Base-by-base conservation (phyloP, 371 early-diverging fungal species). In the Mortierella sp. region DNA sequence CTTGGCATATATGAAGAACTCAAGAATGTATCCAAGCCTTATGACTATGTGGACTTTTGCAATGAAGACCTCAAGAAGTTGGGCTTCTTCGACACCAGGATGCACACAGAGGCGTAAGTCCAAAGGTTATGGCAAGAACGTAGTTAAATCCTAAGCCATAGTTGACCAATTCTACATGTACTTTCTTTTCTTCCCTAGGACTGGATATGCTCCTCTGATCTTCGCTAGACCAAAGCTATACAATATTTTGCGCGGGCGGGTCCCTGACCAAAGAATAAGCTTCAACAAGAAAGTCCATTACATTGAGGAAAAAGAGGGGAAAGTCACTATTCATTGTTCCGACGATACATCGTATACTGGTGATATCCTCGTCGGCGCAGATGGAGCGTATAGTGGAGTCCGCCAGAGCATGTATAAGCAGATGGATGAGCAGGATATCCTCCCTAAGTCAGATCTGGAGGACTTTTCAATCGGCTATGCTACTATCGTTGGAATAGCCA, bases 361-460 rank as follows among this genome's bases (percentile, higher is more conserved):
- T 4, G 68, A 67, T 5, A 74, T 74, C 34, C 55, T 74, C 3
- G 29, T 74, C 1, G 74, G 74, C 0, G 74, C 74, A 0, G 68
- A 67, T 56, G 63, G 9, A 42, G 64, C 61, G n/a, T 53, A 56
- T 17, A 56, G 56, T 26, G 51, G 51, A 26, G 71, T 72, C 3
- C 72, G 72, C 13, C 59, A 60, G 28, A 61, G 35, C 26, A 42
- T 72, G 15, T 72, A 60, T 56, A 72, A 72, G 26, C 19, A 31
- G 0, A 28, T 72, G 61, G 66, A 54, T 5, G 59, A 70, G 15
- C 23, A 58, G 13, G 60, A 54, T 29, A 5, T 59, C 3, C 22
- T 72, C 0, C 66, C 66, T 8, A 34, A 58, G 10, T 15, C 34
- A 0, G 72, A 72, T 35, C 1, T 32, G 32, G 70, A 70, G 23